Evolutionary conservation across 208 protist genomes (phyloP), one percentile per base, ranked within the genome.

Genomic region (Spongospora subterranea): DNA sequence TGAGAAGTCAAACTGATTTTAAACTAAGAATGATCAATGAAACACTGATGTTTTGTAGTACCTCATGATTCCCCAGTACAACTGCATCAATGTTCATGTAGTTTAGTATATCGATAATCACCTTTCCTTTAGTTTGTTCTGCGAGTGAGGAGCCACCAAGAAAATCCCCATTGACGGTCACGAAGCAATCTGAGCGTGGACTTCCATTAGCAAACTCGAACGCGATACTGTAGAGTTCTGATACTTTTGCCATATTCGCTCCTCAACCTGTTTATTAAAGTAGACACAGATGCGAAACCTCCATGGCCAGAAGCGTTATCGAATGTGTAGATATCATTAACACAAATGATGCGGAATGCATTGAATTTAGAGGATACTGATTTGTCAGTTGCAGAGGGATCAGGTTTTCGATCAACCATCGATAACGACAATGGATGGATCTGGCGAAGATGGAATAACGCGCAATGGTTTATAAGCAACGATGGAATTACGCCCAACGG

Each of bases 91-190:
- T 82, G 17, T n/a, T 43, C n/a, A 82, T 82, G n/a, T 82, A n/a
- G 71, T 82, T 82, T 35, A 82, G n/a, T 35, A 82, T 82, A 20
- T 82, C 71, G 71, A 82, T 82, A n/a, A 82, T 43, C n/a, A 82
- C 71, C 35, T 35, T 6, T 20, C 71, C 71, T 82, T 82, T 82
- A n/a, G 35, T 82, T n/a, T 82, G 71, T 82, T 82, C 71, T 35
- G 71, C 71, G 17, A 82, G n/a, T 43, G 11, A n/a, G 17, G 71
- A 82, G 6, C 71, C 71, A n/a, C 71, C 71, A 6, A 82, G n/a
- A 43, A 82, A 82, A n/a, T 82, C 71, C 6, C 71, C 71, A 43
- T 82, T 82, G 17, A 82, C 71, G 71, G 71, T 82, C 35, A 82
- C 71, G 17, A 82, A 43, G 71, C 71, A 82, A n/a, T 82, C 71